A percentile compares a stretch with the other conserved stretches of the same genome.
Conservation (phyloP, 306 rosid species). For the Dalbergia cultrata region DNA sequence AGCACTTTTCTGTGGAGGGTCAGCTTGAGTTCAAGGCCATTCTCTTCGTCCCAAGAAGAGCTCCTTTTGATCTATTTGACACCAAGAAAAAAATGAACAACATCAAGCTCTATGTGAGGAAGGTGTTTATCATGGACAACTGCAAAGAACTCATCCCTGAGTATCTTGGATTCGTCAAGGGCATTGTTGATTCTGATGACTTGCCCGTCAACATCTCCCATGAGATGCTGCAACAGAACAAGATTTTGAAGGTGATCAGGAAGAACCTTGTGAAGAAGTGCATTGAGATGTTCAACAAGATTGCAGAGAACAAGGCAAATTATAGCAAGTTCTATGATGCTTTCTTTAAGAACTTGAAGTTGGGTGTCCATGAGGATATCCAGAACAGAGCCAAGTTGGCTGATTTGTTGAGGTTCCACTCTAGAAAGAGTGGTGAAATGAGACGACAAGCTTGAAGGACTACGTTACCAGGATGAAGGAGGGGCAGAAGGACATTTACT, state of each 20-base stretch:
- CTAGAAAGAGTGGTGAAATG: conserved; percentile 75
- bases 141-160: conserved; percentile 76
- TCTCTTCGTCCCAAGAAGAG: conserved; percentile 67
- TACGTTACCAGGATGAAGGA: conserved; percentile 74
- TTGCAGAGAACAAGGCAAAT: conserved; percentile 70
- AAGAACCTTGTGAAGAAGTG: conserved; percentile 75
- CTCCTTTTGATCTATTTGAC: conserved; percentile 72
- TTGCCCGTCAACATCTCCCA: conserved; percentile 74
- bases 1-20: conserved; percentile 73
- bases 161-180: conserved; percentile 69
- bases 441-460: conserved; percentile 70
- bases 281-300: conserved; percentile 75
- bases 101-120: conserved; percentile 70
- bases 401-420: conserved; percentile 65
- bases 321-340: conserved; percentile 66
- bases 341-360: conserved; percentile 70
- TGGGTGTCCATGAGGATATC: conserved; percentile 71
- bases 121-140: conserved; percentile 78
- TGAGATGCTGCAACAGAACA: conserved; percentile 71
- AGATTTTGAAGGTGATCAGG: conserved; percentile 72
- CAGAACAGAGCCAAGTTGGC: conserved; percentile 70
- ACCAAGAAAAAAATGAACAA: conserved; percentile 70
- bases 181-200: conserved; percentile 75
- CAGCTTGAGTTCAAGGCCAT: conserved; percentile 76
- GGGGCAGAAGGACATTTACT: conserved; percentile 70